Base-by-base conservation (phyloP, 1,284 basidiomycete genomes). In the Apiotrichum sp. region DNA sequence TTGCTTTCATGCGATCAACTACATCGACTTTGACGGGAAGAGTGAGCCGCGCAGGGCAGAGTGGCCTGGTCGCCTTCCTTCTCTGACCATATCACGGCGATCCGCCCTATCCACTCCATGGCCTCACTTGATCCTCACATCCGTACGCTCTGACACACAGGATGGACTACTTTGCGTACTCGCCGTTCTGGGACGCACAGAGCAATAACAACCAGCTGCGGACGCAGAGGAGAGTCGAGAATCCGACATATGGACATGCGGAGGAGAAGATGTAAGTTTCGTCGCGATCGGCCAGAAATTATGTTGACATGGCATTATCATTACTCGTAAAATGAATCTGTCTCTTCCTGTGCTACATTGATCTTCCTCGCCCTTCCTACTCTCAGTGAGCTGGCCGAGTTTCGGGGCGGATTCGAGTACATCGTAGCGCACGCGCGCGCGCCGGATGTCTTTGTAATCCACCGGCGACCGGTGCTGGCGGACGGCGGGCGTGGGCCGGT, bases 131-230 rank as follows among this genome's bases (percentile, higher is more conserved):
- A 22, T 22, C 22, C 22, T 22, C 22, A 22, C 22, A 22, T 22
- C 22, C 22, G 22, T 22, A 22, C 22, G 22, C 22, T 22, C 22
- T 56, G 39, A 56, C 55, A 9, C 22, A 40, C 54, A 73, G 72
- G 35, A 64, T 75, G 64, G 73, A 75, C 59, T 75, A 73, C 59
- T 75, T 75, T 50, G 68, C 71, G 7, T 66, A 64, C 52, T 73
- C 71, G 14, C 73, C 73, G 4, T 75, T 75, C 62, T 75, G 65
- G 59, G 69, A 73, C 55, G 36, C 59, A 2, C 64, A 66, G 40
- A 72, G 68, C 31, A 75, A 75, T 50, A 75, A 75, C 57, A 63
- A 62, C 44, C 65, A 65, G 9, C 58, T 75, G 34, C 51, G 73
- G 5, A 70, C 69, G 0, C 73, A 75, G 48, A 47, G 66, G 3